Base-by-base conservation (phyloP, 805 yeast genomes). In the Ogataea philodendri region DNA sequence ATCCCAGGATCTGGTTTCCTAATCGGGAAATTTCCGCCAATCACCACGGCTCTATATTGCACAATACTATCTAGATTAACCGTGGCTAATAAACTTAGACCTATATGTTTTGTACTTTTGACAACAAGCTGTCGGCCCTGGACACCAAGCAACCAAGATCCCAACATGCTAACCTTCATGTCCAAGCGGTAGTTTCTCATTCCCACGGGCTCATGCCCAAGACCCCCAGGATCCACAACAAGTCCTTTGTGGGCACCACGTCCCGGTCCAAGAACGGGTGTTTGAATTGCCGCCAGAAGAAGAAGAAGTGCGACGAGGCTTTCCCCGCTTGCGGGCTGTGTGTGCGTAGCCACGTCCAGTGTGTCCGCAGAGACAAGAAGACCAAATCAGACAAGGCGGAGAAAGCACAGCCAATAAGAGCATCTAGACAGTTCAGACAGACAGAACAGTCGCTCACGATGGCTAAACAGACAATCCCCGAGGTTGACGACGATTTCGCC, bases 281-380 rank as follows among this genome's bases (percentile, higher is more conserved):
- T 37, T 28, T 52, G 5, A 55, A 54, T 33, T 71, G 77, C 45
- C 57, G 69, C 32, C 56, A 53, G 41, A 57, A 67, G 45, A 72
- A 70, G 59, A 72, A 70, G 50, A 71, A 70, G 37, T 72, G 78
- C 52, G 76, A 72, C 50, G 72, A 72, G 46, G 48, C 45, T 7
- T 63, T 60, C 37, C 78, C 78, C 1, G 54, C 60, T 3, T 72
- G 78, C 47, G 66, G 70, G 1, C 49, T 61, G n/a, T 72, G 78
- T 35, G 25, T 40, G 22, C 59, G 55, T 37, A 53, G 56, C 31
- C 46, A 49, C 9, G 25, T 53, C 3, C 49, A 42, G 21, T 67
- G 72, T 44, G 40, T 48, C 9, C 51, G 60, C 52, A 44, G 48
- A 35, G 25, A 39, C 4, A 27, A 32, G 11, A 17, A 44, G 10